Evolutionary conservation across 345 rosid genomes (phyloP), one percentile per base, ranked within the genome.

Genomic region (Conringia planisiliqua): DNA sequence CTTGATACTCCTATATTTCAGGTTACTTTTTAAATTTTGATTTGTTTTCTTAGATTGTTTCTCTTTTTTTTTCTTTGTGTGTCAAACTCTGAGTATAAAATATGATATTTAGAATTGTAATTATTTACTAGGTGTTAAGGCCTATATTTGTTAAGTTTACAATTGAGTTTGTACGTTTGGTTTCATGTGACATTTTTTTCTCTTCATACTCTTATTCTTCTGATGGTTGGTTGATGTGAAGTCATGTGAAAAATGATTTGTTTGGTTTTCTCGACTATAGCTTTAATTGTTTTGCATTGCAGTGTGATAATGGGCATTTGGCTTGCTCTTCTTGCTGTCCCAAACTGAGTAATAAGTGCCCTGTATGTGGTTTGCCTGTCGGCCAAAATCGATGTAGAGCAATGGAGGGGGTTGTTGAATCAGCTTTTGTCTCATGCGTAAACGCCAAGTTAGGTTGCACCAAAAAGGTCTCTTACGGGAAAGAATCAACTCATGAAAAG

Each of bases 281-380:
- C 24, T 64, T 47, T 11, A 2, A 44, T 17, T 47, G 27, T 66
- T 52, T 52, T 67, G 38, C 11, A 16, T 48, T 48, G 12, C 74
- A 88, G 88, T 88, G 92, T 71, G 87, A 79, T 9, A 85, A 83
- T 81, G 89, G 89, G 7, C 89, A 87, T 43, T 47, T 81, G 42
- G 85, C 83, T 26, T 85, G 86, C 79, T 42, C 81, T 12, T 33
- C 66, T 43, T 87, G 89, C 81, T 79, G 87, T 75, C 18, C 5
- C 29, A 78, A 83, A 71, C 46, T 86, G 70, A 22, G 32, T 39
- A 78, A 86, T 27, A 86, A 66, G 76, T 88, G 88, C 5, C 82
- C 83, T 4, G 33, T 70, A 7, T 86, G 90, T 71, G 54, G 72
- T 27, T 30, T 24, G 47, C 86, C 80, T 11, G 70, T 84, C 16